Evolutionary conservation across 805 yeast genomes (phyloP).

Genomic region (Wickerhamomyces hampshirensis): DNA sequence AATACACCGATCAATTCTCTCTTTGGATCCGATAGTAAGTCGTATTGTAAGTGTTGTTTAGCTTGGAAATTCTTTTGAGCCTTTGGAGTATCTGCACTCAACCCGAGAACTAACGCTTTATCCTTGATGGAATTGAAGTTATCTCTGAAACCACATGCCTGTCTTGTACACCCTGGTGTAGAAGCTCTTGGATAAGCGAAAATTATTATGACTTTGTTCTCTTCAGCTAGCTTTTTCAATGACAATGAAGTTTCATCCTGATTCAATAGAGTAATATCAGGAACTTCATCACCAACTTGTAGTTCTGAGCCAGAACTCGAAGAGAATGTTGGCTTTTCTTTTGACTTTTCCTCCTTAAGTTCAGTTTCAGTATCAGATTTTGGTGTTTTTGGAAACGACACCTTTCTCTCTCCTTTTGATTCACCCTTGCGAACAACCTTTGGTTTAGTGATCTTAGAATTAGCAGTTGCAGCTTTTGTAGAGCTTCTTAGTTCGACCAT

Average conservation of each 20-base stretch:
- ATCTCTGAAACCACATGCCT: slow-evolving; percentile 84
- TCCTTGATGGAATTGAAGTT: slow-evolving; percentile 49
- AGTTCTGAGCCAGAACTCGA: slow-evolving; percentile 15
- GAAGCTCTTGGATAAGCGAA: slow-evolving; percentile 89
- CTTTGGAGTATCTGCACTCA: slow-evolving; percentile 76
- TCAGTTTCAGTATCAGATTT: slow-evolving; percentile 1
- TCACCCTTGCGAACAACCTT: slow-evolving; percentile 2
- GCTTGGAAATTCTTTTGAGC: slow-evolving; percentile 72
- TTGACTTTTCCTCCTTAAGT: background rate
- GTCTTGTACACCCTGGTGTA: slow-evolving; percentile 96
- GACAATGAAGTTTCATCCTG: slow-evolving; percentile 66
- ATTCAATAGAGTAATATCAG: slow-evolving; percentile 56
- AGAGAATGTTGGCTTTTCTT: background rate
- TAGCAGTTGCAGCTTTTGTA: slow-evolving; percentile 4
- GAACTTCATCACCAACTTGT: slow-evolving; percentile 60
- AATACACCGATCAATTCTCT: slow-evolving; percentile 62
- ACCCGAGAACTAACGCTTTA: slow-evolving; percentile 65
- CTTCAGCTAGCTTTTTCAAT: slow-evolving; percentile 35
- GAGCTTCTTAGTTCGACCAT: slow-evolving; percentile 22
- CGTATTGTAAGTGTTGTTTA: slow-evolving; percentile 71
- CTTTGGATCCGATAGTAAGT: slow-evolving; percentile 71
- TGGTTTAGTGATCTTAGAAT: slow-evolving; percentile 23
- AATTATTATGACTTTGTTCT: slow-evolving; percentile 44
- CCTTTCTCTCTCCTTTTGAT: slow-evolving; percentile 2
- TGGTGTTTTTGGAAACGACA: slow-evolving; percentile 2